phyloP scores from a whole-genome alignment of 208 protist species.

The Trypanosoma avium region DNA sequence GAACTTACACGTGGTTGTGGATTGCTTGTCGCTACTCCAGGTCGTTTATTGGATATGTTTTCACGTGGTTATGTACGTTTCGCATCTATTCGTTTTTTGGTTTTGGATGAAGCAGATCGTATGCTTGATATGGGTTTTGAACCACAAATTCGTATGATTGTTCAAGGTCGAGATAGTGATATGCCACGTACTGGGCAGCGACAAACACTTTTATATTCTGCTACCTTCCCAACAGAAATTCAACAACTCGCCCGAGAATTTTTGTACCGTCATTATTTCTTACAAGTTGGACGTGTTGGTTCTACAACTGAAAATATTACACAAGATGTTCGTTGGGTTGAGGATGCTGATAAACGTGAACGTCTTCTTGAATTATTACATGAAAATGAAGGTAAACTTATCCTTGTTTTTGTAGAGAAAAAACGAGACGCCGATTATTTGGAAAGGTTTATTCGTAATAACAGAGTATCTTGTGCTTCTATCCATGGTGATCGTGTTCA shows the following conservation, averaged over 20 bases:
- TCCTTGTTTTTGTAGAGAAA: constrained; percentile 99
- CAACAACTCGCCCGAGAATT: constrained; percentile 98
- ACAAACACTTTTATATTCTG: constrained; percentile 99
- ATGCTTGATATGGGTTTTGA: constrained; percentile 99
- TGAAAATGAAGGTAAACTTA: constrained; percentile 67
- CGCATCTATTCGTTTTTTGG: constrained; percentile 91
- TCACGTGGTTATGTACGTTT: constrained; percentile 86
- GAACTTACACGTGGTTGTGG: constrained; percentile 96
- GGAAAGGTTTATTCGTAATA: constrained; percentile 91
- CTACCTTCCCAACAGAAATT: constrained; percentile 99
- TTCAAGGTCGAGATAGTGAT: constrained; percentile 93
- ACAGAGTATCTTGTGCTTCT: constrained; percentile 84
- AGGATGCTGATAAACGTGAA: constrained; percentile 82
- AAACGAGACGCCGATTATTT: constrained; percentile 97
- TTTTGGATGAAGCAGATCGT: constrained; percentile 98
- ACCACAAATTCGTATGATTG: constrained; percentile 98
- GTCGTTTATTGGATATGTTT: constrained; percentile 89
- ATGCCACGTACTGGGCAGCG: constrained; percentile 95
- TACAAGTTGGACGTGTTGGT: constrained; percentile 98
- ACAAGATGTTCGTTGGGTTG: constrained; percentile 94
- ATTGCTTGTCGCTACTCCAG: constrained; percentile 92
- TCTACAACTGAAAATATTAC: constrained; percentile 97
- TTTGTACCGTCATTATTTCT: constrained; percentile 95
- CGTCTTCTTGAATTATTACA: constrained; percentile 69
- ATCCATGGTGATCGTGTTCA: constrained; percentile 97